Evolutionary conservation across 495 filamentous ascomycete species (phyloP).

Genomic region (Talaromyces thailandensis): DNA sequence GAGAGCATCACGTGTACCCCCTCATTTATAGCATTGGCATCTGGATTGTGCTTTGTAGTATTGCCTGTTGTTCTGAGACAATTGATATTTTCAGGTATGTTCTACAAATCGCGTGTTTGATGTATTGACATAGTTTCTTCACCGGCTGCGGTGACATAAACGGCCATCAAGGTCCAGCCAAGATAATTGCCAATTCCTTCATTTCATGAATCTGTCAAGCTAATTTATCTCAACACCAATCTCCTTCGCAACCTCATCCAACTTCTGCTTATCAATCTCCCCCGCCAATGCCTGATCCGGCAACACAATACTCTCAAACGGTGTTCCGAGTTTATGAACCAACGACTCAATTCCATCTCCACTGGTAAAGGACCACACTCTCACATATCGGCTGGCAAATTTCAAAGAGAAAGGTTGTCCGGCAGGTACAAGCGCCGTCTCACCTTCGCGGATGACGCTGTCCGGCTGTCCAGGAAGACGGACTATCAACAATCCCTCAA

Average conservation of each 20-base stretch:
- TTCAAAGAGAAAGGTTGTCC: constrained; percentile 28
- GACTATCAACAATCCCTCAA: constrained; percentile 30
- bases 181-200: background rate
- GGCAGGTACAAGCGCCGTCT: constrained; percentile 34
- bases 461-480: constrained; percentile 20
- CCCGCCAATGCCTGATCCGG: background rate
- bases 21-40: background rate
- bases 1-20: background rate
- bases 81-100: too few relatives aligned
- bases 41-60: background rate
- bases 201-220: background rate
- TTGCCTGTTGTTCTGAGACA: background rate
- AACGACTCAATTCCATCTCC: constrained; percentile 20
- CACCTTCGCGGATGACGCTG: constrained; percentile 17
- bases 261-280: background rate
- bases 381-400: constrained; percentile 31
- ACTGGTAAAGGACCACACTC: constrained; percentile 32
- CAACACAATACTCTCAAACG: background rate
- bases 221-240: background rate
- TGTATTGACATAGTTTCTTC: background rate
- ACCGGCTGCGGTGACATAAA: background rate
- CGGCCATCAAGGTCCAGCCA: background rate
- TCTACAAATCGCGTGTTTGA: background rate
- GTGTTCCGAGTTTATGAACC: background rate
- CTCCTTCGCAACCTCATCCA: background rate